A percentile compares a stretch with the other conserved stretches of the same genome.
Evolutionary conservation across 106 monocot genomes (phyloP).

Genomic region (Acorus gramineus): DNA sequence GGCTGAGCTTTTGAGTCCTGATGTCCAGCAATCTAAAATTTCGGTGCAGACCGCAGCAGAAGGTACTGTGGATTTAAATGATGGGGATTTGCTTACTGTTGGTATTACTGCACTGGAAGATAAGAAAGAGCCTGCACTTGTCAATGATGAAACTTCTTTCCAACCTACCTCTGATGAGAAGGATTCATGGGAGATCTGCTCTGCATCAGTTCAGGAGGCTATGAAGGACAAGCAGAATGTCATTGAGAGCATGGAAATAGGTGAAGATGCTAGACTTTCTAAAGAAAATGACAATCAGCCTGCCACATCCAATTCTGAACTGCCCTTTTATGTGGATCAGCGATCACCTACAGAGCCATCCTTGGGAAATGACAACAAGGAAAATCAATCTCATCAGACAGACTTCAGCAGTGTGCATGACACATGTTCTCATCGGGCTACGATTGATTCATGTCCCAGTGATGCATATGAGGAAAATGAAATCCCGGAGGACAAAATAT

Average conservation of each 20-base stretch:
- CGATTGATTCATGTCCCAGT: background rate
- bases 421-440: background rate
- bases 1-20: background rate
- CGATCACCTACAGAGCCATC: conserved; percentile 5
- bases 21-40: conserved; percentile 15
- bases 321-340: conserved; percentile 8
- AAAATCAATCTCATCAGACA: conserved; percentile 9
- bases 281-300: conserved; percentile 7
- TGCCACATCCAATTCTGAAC: conserved; percentile 10
- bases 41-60: conserved; percentile 1
- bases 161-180: conserved; percentile 3
- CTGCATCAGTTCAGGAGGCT: conserved; percentile 5
- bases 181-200: background rate
- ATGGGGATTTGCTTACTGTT: conserved; percentile 9
- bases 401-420: conserved; percentile 10
- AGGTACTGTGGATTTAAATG: conserved; percentile 2
- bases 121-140: conserved; percentile 15
- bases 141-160: conserved; percentile 11
- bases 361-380: conserved; percentile 1
- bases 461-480: conserved; percentile 8
- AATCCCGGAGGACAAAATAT: conserved; percentile 1
- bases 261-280: conserved; percentile 12
- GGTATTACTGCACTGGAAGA: conserved; percentile 13
- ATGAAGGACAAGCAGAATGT: conserved; percentile 1
- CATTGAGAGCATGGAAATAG: background rate